phyloP scores from a whole-genome alignment of 108 stramenopile species.

The Pseudonitzschia multiseries region DNA sequence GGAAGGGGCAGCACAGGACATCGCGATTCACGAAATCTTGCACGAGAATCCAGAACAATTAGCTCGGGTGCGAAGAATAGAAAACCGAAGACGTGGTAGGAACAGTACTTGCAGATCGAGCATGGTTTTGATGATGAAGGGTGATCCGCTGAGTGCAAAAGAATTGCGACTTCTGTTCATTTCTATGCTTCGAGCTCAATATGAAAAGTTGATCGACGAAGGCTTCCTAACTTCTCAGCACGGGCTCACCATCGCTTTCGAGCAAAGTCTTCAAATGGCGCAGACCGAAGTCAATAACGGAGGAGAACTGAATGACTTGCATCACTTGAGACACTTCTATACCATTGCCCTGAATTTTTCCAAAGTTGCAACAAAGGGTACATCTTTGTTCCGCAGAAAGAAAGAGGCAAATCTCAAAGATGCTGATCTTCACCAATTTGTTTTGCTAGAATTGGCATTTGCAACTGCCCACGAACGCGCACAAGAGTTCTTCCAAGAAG shows the following conservation, averaged over 20 bases:
- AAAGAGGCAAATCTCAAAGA: neutral
- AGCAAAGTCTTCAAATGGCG: constrained; percentile 55
- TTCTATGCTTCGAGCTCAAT: constrained; percentile 47
- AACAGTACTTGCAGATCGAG: constrained; percentile 8
- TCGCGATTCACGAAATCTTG: constrained; percentile 15
- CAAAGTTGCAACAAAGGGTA: constrained; percentile 6
- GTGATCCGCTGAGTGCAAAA: constrained; percentile 30
- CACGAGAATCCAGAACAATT: neutral
- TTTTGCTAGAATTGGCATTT: constrained; percentile 32
- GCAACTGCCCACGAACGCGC: constrained; percentile 45
- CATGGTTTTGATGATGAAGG: constrained; percentile 33
- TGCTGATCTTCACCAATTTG: constrained; percentile 4
- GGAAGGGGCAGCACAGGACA: neutral
- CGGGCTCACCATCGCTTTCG: constrained; percentile 42
- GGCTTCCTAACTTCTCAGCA: constrained; percentile 55
- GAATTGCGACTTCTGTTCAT: constrained; percentile 48
- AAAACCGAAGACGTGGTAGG: constrained; percentile 1
- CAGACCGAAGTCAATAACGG: constrained; percentile 48
- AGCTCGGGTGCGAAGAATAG: constrained; percentile 18
- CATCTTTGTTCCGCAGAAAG: neutral
- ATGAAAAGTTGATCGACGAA: constrained; percentile 43
- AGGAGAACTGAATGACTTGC: constrained; percentile 39
- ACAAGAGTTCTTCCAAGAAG: constrained; percentile 39
- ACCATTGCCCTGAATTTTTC: constrained; percentile 9
- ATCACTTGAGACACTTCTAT: constrained; percentile 22